Base-by-base conservation (phyloP, 2,329 filamentous ascomycete genomes). In the Paecilomyces sp. region DNA sequence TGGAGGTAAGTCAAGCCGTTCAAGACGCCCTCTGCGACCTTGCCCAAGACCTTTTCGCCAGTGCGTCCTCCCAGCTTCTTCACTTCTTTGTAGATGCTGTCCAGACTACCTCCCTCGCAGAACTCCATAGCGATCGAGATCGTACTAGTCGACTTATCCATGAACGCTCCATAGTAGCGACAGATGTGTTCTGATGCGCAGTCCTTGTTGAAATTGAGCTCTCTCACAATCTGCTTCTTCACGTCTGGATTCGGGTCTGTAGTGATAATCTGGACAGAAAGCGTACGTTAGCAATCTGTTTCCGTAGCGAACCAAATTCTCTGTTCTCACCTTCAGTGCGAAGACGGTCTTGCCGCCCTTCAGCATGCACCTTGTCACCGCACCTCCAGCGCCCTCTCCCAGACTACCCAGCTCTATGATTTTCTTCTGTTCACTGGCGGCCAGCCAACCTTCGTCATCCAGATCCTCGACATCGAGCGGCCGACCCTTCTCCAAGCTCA, bases 81-180 rank as follows among this genome's bases (percentile, higher is more conserved):
- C 36, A 99, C 92, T 77, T 99, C 94, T 66, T 91, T 91, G 80
- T 99, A 99, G 65, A 99, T 94, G 72, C 91, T 94, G 78, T 99
- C 92, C 22, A 99, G 83, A 54, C 91, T 96, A 57, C 94, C 94
- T 60, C 94, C 94, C 76, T 97, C 94, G 73, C 94, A 99, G 70
- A 96, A 97, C 74, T 99, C 94, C 94, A 99, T 99, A 60, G 92
- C 92, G 71, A 99, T 99, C 55, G 91, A 96, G 66, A 99, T 97
- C 55, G 93, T 97, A 56, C 92, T 91, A 9, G 91, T 95, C n/a
- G 91, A 89, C 60, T 94, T 90, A 72, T 99, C 93, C 73, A 95
- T 91, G 73, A 97, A 99, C 50, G 93, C 93, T 64, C 94, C 94
- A 70, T 97, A 99, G 78, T 99, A 99, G 64, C 89, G 87, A 77